These are phyloP conservation scores for Coemansia sp. DNA, from an alignment of 192 early-diverging fungal genomes.

Conservation along the genomic window DNA sequence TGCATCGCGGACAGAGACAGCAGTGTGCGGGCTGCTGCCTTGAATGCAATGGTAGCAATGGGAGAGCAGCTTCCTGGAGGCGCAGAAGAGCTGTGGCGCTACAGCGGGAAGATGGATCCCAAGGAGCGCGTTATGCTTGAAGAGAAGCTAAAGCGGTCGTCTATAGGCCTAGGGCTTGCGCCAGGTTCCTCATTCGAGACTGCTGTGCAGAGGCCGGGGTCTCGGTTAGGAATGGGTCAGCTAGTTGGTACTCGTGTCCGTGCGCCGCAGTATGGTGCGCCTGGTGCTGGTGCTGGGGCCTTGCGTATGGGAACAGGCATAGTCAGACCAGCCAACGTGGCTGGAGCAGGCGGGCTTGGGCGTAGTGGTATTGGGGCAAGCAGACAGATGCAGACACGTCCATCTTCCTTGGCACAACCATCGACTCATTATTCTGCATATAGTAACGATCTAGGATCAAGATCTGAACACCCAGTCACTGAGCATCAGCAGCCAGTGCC, in stretches of 20 bases:
- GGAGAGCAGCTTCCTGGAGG: conserved; percentile 64
- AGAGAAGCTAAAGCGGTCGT: conserved; percentile 70
- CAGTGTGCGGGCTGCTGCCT: conserved; percentile 74
- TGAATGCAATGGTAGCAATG: conserved; percentile 71
- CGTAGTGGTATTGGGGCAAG: conserved; percentile 9
- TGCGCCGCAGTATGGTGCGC: conserved; percentile 33
- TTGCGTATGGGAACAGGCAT: conserved; percentile 19
- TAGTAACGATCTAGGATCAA: neutral
- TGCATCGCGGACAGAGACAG: conserved; percentile 83
- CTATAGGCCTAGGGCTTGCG: conserved; percentile 25
- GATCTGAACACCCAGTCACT: neutral
- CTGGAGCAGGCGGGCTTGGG: neutral
- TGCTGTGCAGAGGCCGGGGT: conserved; percentile 15
- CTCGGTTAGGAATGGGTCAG: conserved; percentile 34
- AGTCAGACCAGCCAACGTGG: conserved; percentile 10
- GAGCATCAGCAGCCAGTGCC: conserved; percentile 14
- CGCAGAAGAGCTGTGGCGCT: conserved; percentile 73
- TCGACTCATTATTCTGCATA: neutral
- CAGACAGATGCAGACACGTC: conserved; percentile 16
- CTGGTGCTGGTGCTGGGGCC: conserved; percentile 22
- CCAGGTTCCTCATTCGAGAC: conserved; percentile 1
- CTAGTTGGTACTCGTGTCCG: conserved; percentile 35
- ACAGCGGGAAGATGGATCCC: conserved; percentile 70
- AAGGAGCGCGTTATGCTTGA: conserved; percentile 82
- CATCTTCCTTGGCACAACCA: conserved; percentile 4